Base-by-base conservation (phyloP, 164 flowering plant genomes). In the Chimonanthus praecox region DNA sequence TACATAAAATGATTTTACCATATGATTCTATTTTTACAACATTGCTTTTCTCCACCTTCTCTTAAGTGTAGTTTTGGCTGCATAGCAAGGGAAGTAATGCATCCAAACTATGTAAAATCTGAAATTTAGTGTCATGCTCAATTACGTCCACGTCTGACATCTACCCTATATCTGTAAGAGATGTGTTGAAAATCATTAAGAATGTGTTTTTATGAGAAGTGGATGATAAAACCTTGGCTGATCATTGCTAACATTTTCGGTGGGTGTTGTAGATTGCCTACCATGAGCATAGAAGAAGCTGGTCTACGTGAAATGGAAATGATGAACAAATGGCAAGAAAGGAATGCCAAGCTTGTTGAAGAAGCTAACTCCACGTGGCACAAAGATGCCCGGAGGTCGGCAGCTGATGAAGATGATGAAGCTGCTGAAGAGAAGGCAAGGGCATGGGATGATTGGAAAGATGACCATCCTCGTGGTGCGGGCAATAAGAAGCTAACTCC, bases 251-350 rank as follows among this genome's bases (percentile, higher is more conserved):
- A 54, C 60, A n/a, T 44, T 66, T 46, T 45, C 5, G 11, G 62
- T 49, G 62, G 44, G 15, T 13, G 58, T 54, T 69, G 5, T 71
- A 95, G 99, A 82, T 74, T 96, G 84, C 98, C 99, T 20, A 96
- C 99, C 47, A 96, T 94, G 99, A 94, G 99, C 83, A 96, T 94
- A 43, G 99, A 94, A 82, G 98, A 94, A 80, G 99, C 99, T 61
- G 99, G 98, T 44, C 77, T 92, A 45, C 83, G 58, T 67, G 99
- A 96, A 85, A 96, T 94, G 99, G 84, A 94, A 7, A 91, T 96
- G 64, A 96, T 96, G 99, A 91, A 91, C 33, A 82, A 84, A 20
- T 96, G 93, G 92, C 98, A 94, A 83, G 99, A 96, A 82, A 88
- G 74, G 61, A 94, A 79, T 77, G 80, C 67, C 2, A 84, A 84